Base-by-base conservation (phyloP, 2,329 filamentous ascomycete genomes). In the Basipetospora chlamydospora region DNA sequence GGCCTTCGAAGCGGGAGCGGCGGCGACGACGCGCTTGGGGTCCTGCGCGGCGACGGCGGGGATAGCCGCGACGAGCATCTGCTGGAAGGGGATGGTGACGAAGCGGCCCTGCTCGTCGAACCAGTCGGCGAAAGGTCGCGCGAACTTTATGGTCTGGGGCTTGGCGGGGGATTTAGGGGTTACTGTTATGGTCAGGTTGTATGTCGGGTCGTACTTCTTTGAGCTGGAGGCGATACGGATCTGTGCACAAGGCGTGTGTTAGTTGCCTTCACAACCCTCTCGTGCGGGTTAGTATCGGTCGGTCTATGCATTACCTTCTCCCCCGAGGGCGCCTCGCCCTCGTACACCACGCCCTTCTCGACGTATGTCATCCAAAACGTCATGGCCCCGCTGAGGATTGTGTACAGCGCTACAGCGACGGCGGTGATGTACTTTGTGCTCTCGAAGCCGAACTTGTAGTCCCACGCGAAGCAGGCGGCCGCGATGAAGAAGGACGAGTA, bases 381-480 rank as follows among this genome's bases (percentile, higher is more conserved):
- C 47, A 96, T 69, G 3, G 70, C 64, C 21, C 70, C 67, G 54
- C 95, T 96, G 35, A 98, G 61, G 2, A 81, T 36, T 28, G 83
- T 77, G 63, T 98, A 98, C 12, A 78, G 53, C 9, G 68, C 66
- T 4, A 96, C 88, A 3, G 90, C 88, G 26, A 67, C 70, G 3
- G 81, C 70, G 0, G 88, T 92, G 63, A 77, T 88, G 44, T 69
- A 61, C 58, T 90, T 92, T 13, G 87, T 94, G 42, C 60, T 65
- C 44, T 94, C 84, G 69, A 90, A 96, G 47, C 87, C 88, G 33
- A 86, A 66, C 53, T 83, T 84, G 64, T 85, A 93, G 67, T 98
- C 90, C 63, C 85, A 87, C 43, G 74, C 76, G 66, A 96, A 96
- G 49, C 84, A 86, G 42, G 75, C 80, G 16, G 70, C 87, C 13